Evolutionary conservation across 225 moss, liverwort and hornwort species (phyloP), one percentile per base, ranked within the genome.

Genomic region (Bryum argenteum): DNA sequence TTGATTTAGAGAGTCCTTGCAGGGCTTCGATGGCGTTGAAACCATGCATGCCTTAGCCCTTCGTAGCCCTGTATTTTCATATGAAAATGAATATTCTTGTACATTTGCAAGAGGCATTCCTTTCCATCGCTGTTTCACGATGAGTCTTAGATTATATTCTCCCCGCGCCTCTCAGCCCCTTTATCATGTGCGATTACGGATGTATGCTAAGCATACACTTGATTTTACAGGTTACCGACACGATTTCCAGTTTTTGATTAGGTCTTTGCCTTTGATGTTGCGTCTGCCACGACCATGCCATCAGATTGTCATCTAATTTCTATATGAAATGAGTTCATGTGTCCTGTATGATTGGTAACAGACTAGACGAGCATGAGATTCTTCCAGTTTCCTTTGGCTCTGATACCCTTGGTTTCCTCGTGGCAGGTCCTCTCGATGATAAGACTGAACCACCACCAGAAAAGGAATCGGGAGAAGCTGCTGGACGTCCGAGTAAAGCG

Each of bases 1-100:
- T 76, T 81, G 42, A 40, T 80, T 75, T 82, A 72, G 66, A 77
- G 80, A 77, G 78, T 86, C 78, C 76, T 82, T 71, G 56, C 81
- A 65, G 64, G 63, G 67, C 66, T 63, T 74, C 61, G 42, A 56
- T 76, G 81, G 72, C 69, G 73, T 84, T 75, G 78, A 70, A 77
- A 76, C 60, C n/a, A n/a, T n/a, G n/a, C 79, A 47, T 69, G 40
- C 67, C 68, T 72, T 58, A 71, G 72, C 61, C 76, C 69, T 75
- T 69, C 64, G 28, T 79, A 69, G 75, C 83, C 73, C 73, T 83
- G 83, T 83, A 83, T 69, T 76, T 72, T 65, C 54, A 70, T 65
- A 68, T 79, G 69, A 79, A 83, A 72, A 75, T 82, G 68, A 72
- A 75, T 75, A 72, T 21, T 68, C 63, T 53, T 78, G 75, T 33